phyloP scores from a whole-genome alignment of 78 protist genomes.

The Dictyostelium firmibasis region DNA sequence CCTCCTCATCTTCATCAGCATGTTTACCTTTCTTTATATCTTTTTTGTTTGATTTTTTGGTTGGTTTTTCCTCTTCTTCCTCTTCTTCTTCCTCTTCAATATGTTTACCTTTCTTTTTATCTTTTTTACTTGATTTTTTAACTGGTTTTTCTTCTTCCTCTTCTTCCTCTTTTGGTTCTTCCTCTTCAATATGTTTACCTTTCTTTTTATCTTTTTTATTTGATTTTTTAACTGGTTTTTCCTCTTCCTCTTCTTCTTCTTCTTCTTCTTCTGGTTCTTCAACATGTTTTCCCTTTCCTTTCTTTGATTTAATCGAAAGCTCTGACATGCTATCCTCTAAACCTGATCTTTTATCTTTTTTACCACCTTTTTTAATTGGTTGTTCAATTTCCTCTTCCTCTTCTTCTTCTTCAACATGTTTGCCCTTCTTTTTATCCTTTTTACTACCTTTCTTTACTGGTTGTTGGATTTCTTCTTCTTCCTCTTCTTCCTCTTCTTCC shows the following conservation, averaged over 20 bases:
- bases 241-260: constrained; percentile 9
- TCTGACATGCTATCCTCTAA: neutral
- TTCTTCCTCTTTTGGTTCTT: neutral
- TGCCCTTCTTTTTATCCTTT: constrained; percentile 10
- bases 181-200: constrained; percentile 16
- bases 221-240: neutral
- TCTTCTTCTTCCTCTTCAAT: neutral
- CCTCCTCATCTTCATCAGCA: constrained; percentile 19
- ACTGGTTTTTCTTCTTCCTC: constrained; percentile 43
- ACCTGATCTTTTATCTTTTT: constrained; percentile 20
- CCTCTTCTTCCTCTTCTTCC: constrained; percentile 67
- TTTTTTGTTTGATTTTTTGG: neutral
- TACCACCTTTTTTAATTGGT: constrained; percentile 35
- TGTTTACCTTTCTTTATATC: neutral
- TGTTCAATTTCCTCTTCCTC: constrained; percentile 42
- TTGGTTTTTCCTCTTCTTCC: neutral
- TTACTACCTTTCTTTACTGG: constrained; percentile 52
- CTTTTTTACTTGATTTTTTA: neutral
- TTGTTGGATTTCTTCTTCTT: constrained; percentile 60
- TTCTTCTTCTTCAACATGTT: neutral
- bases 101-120: neutral
- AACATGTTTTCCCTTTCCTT: constrained; percentile 14
- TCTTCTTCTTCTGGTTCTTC: constrained; percentile 66
- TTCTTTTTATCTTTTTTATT: constrained; percentile 20
- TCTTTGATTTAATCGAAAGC: constrained; percentile 20